phyloP scores from a whole-genome alignment of 345 rosid species.

The Chamaenerion angustifolium region DNA sequence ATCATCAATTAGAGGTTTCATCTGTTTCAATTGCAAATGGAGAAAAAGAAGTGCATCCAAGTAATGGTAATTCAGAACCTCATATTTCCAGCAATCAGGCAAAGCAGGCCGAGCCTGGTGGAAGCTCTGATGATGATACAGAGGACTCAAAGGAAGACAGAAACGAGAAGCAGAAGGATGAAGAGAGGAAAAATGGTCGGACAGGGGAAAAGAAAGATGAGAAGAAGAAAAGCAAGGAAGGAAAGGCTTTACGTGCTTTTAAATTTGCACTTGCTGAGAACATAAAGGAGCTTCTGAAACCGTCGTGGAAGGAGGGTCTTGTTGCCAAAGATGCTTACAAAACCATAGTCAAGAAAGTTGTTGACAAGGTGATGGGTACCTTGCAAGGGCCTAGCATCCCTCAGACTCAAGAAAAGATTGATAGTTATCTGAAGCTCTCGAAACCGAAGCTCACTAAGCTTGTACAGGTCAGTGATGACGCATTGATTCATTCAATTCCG shows the following conservation, averaged over 20 bases:
- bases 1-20: conserved; percentile 5
- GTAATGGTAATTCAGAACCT: conserved; percentile 7
- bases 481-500: background rate
- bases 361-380: conserved; percentile 75
- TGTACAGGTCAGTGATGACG: conserved; percentile 51
- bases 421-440: conserved; percentile 63
- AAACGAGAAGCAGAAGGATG: conserved; percentile 21
- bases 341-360: conserved; percentile 90
- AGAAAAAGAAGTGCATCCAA: conserved; percentile 15
- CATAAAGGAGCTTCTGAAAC: conserved; percentile 85
- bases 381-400: conserved; percentile 64
- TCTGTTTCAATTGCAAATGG: conserved; percentile 10
- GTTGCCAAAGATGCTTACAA: conserved; percentile 81
- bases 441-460: conserved; percentile 87
- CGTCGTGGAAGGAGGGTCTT: conserved; percentile 90
- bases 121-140: conserved; percentile 10
- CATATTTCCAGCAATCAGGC: no score
- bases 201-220: conserved; percentile 35
- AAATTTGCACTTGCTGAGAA: conserved; percentile 82
- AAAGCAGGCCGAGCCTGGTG: no score
- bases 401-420: conserved; percentile 85
- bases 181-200: background rate
- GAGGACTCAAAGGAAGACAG: conserved; percentile 22
- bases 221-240: conserved; percentile 59
- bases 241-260: conserved; percentile 58